Evolutionary conservation across 495 filamentous ascomycete genomes (phyloP).

Genomic region (Lasiosphaeria hispida): DNA sequence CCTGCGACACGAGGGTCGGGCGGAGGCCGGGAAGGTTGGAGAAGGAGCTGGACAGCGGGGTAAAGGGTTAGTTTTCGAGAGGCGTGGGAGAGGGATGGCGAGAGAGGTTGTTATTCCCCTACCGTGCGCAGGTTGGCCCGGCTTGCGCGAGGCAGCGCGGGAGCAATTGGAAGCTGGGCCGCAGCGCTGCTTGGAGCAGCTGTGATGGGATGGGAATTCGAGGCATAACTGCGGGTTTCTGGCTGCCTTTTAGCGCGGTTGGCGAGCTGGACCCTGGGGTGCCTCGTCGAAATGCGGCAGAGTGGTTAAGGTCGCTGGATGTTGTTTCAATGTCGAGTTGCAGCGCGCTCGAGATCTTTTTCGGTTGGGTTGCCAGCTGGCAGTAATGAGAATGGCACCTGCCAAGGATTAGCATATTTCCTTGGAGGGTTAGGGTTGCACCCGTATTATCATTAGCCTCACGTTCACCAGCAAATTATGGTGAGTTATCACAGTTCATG

Average conservation of each 20-base stretch:
- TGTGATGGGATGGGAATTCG: conserved; percentile 12
- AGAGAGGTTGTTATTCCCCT: background rate
- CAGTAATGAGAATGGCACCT: conserved; percentile 1
- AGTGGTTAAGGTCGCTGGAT: background rate
- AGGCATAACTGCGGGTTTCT: background rate
- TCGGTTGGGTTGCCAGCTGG: conserved; percentile 7
- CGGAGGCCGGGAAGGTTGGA: conserved; percentile 41
- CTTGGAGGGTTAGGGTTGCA: conserved; percentile 1
- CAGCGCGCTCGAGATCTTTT: conserved; percentile 1
- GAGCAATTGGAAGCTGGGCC: conserved; percentile 14
- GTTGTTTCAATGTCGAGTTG: conserved; percentile 12
- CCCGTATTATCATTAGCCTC: background rate
- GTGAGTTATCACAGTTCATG: background rate
- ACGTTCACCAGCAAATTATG: background rate
- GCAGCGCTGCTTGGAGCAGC: conserved; percentile 22
- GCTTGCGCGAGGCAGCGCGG: background rate
- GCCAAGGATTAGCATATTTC: background rate
- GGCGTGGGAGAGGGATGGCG: background rate
- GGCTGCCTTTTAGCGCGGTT: background rate
- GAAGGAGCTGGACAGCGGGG: conserved; percentile 31
- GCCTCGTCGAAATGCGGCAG: background rate
- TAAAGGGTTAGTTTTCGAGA: background rate
- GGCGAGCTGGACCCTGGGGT: background rate
- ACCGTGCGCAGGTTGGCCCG: conserved; percentile 14
- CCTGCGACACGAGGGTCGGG: conserved; percentile 25